Evolutionary conservation across 345 rosid species (phyloP).

Genomic region (Murraya koenigii): DNA sequence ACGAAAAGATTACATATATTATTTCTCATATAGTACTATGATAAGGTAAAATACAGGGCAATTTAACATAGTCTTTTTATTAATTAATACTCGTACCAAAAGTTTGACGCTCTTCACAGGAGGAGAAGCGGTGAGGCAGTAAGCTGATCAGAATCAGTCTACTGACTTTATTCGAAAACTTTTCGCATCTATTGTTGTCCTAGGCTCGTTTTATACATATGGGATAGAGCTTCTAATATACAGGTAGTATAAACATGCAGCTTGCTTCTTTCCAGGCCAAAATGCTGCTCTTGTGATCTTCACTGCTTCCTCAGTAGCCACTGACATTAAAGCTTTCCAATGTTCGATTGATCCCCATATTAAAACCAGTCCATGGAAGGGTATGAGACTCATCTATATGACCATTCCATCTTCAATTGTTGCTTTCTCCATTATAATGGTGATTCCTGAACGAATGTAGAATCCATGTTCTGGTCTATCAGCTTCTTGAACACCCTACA

Average conservation of each 20-base stretch:
- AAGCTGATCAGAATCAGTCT: neutral
- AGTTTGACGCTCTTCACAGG: neutral
- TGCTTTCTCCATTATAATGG: conserved; percentile 77
- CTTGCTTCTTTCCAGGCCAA: conserved; percentile 18
- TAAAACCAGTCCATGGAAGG: neutral
- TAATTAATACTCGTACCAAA: neutral
- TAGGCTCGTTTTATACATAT: conserved; percentile 9
- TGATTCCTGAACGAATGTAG: conserved; percentile 75
- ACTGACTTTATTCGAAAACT: neutral
- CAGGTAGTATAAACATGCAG: conserved; percentile 17
- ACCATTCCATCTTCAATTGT: conserved; percentile 75
- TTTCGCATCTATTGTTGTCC: neutral
- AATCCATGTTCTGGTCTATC: conserved; percentile 79
- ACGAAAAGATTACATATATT: neutral
- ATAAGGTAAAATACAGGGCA: neutral
- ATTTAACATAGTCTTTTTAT: neutral
- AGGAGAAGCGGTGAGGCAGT: neutral
- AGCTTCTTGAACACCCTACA: conserved; percentile 80
- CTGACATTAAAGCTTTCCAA: conserved; percentile 1
- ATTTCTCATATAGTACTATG: neutral
- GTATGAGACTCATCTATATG: conserved; percentile 37
- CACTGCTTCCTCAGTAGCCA: conserved; percentile 4
- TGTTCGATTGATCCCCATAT: neutral
- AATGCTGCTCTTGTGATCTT: conserved; percentile 21
- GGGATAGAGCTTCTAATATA: conserved; percentile 22